Conservation (phyloP, 139 green algal genomes). For the Chlamydomonas sp. region DNA sequence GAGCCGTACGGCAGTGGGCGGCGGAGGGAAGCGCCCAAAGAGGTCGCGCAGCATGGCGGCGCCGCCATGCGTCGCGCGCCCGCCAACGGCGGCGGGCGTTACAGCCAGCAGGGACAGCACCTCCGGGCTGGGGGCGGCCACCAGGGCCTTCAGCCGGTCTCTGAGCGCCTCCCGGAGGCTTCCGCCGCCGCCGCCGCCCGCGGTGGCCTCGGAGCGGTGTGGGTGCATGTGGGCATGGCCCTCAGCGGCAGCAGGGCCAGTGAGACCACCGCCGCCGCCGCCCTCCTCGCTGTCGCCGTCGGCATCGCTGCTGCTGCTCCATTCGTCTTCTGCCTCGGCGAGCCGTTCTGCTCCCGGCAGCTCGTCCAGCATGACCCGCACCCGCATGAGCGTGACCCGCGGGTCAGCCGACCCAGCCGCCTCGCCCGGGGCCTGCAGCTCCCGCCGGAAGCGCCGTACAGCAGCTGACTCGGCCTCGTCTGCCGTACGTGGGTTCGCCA, state of each 20-base stretch:
- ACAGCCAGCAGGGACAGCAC: neutral
- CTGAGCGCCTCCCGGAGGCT: neutral
- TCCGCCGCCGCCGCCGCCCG: neutral
- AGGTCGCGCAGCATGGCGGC: neutral
- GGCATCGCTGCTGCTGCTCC: too few species aligned
- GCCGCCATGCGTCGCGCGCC: neutral
- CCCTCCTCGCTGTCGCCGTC: too few species aligned
- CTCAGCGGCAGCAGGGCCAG: too few species aligned
- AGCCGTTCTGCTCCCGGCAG: too few species aligned
- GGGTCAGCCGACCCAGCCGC: neutral
- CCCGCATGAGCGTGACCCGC: too few species aligned
- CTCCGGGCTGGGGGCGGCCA: neutral
- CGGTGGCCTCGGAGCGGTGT: neutral
- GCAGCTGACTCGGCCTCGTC: neutral
- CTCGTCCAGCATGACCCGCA: too few species aligned
- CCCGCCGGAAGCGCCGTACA: too few species aligned
- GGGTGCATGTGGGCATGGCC: neutral
- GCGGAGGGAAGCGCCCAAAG: too few species aligned
- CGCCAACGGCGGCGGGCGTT: neutral
- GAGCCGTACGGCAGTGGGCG: too few species aligned
- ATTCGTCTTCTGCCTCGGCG: too few species aligned
- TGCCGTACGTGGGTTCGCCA: neutral
- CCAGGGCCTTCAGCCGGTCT: neutral
- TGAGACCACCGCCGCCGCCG: too few species aligned
- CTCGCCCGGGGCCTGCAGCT: neutral